Percentiles rank a stretch among this genome's conserved stretches.
phyloP scores from a whole-genome alignment of 2,329 filamentous ascomycete genomes.

The Chrysosporium queenslandicum region DNA sequence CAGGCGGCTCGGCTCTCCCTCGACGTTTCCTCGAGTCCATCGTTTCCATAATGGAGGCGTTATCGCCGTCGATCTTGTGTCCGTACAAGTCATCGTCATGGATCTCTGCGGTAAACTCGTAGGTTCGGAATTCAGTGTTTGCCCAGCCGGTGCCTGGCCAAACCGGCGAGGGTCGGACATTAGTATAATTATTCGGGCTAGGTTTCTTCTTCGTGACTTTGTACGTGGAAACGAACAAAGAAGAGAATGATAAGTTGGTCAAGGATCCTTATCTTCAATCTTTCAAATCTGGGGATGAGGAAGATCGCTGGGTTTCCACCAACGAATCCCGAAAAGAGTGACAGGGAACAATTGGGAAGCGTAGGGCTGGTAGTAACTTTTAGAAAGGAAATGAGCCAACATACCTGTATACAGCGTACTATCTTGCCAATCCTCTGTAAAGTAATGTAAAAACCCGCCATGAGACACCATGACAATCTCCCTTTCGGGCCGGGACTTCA shows the following conservation, averaged over 20 bases:
- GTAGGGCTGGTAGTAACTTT: too few relatives aligned
- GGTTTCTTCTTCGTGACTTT: conserved; percentile 19
- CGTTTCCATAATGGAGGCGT: conserved; percentile 36
- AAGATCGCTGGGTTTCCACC: too few relatives aligned
- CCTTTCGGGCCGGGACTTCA: conserved; percentile 47
- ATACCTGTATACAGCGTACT: conserved; percentile 40
- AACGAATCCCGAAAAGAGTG: too few relatives aligned
- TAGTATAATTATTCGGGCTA: conserved; percentile 19
- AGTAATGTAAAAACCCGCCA: conserved; percentile 72
- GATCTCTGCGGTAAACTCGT: conserved; percentile 48
- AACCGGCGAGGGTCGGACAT: conserved; percentile 15
- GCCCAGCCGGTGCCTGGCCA: conserved; percentile 57
- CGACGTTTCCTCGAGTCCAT: conserved; percentile 33
- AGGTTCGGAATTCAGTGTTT: conserved; percentile 64
- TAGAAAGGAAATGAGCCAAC: conserved; percentile 10
- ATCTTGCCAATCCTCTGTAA: conserved; percentile 71
- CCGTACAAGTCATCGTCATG: conserved; percentile 40
- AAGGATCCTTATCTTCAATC: not conserved
- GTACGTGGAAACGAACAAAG: conserved; percentile 10
- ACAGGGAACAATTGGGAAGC: not conserved
- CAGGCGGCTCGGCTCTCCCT: conserved; percentile 25
- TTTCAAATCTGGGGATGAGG: not conserved
- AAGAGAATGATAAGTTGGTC: conserved; percentile 6
- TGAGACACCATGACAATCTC: conserved; percentile 72
- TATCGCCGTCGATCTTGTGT: conserved; percentile 29